phyloP scores from a whole-genome alignment of 768 basidiomycete genomes.

The Sporobolomyces roseus region DNA sequence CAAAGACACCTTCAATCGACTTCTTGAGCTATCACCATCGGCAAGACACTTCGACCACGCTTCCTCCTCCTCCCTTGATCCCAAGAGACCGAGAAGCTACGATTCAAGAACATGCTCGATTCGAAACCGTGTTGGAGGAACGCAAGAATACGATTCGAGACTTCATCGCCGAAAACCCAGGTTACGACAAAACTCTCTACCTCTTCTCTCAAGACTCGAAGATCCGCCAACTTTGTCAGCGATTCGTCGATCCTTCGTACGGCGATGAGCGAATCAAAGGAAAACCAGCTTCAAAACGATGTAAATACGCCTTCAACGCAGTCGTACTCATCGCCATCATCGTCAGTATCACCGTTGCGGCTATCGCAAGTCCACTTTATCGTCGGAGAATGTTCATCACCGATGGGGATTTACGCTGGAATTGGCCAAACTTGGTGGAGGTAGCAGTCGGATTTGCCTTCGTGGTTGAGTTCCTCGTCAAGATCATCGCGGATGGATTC shows the following conservation, averaged over 20 bases:
- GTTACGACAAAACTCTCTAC: constrained; percentile 87
- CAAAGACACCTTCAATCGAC: constrained; percentile 2
- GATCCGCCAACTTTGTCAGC: constrained; percentile 72
- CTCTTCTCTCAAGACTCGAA: constrained; percentile 73
- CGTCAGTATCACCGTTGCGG: constrained; percentile 74
- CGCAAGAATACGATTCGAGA: constrained; percentile 54
- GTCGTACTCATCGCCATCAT: constrained; percentile 70
- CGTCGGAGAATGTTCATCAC: constrained; percentile 64
- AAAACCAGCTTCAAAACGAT: constrained; percentile 60
- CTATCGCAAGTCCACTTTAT: constrained; percentile 77
- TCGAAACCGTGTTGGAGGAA: background rate
- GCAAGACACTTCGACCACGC: background rate
- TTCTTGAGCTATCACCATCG: background rate
- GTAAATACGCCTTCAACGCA: constrained; percentile 69
- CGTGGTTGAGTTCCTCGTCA: constrained; percentile 75
- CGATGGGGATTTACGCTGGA: constrained; percentile 60
- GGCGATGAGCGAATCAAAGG: constrained; percentile 81
- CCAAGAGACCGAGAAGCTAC: constrained; percentile 26
- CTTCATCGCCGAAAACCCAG: constrained; percentile 81
- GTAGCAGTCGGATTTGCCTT: constrained; percentile 61
- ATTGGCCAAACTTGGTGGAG: constrained; percentile 88
- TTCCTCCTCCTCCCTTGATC: background rate
- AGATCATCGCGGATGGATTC: constrained; percentile 87
- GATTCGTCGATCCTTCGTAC: constrained; percentile 71
- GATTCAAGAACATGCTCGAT: constrained; percentile 1